phyloP scores from a whole-genome alignment of 805 yeast species.

The Jamesozyma hellenica region DNA sequence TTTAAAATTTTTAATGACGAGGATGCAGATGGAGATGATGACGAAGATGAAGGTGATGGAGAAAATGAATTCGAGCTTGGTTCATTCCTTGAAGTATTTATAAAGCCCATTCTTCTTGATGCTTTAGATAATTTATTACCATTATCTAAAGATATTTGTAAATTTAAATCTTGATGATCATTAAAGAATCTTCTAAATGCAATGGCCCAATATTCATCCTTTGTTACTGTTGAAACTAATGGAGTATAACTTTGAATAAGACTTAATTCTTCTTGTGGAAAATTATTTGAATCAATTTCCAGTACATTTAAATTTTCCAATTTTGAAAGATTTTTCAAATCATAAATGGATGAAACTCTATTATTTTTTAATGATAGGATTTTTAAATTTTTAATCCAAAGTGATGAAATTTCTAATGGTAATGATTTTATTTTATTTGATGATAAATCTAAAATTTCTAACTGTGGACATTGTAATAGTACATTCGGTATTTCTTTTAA shows the following conservation, averaged over 20 bases:
- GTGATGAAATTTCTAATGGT: conserved; percentile 34
- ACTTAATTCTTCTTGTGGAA: conserved; percentile 45
- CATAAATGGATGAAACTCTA: conserved; percentile 34
- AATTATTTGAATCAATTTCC: conserved; percentile 47
- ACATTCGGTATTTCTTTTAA: conserved; percentile 45
- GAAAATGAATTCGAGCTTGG: not conserved
- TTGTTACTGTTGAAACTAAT: conserved; percentile 32
- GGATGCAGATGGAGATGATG: not conserved
- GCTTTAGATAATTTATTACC: conserved; percentile 38
- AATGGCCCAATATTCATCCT: conserved; percentile 30
- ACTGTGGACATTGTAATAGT: conserved; percentile 30
- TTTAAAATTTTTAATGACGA: not conserved
- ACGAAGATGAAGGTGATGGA: not conserved
- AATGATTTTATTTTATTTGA: conserved; percentile 41
- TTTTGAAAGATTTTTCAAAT: conserved; percentile 45
- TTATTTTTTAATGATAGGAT: conserved; percentile 57
- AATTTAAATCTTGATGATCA: conserved; percentile 6
- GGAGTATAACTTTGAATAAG: conserved; percentile 31
- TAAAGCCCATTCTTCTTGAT: conserved; percentile 67
- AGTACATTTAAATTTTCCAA: conserved; percentile 44
- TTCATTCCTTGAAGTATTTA: conserved; percentile 18
- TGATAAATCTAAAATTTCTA: conserved; percentile 62
- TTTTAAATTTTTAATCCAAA: conserved; percentile 37
- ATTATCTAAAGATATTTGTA: not conserved
- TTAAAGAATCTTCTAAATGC: conserved; percentile 24